Evolutionary conservation across 371 early-diverging fungal genomes (phyloP).

Genomic region (Thermomucor indicae-seudaticae): DNA sequence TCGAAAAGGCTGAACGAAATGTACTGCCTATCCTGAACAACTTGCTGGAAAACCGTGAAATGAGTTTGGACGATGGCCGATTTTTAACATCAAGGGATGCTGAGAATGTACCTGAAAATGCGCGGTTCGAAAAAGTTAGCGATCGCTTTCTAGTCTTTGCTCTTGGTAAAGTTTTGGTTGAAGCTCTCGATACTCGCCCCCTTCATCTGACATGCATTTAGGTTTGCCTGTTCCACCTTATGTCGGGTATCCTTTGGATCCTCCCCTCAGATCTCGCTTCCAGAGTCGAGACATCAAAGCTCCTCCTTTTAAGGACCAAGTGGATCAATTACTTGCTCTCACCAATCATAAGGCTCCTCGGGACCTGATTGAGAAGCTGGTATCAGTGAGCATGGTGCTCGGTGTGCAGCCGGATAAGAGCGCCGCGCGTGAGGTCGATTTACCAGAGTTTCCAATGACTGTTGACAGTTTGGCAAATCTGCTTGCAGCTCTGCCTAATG

Average conservation of each 20-base stretch:
- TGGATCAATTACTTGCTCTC: constrained; percentile 40
- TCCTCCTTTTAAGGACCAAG: constrained; percentile 61
- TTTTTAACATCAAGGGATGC: constrained; percentile 70
- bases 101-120: constrained; percentile 21
- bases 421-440: constrained; percentile 44
- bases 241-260: constrained; percentile 79
- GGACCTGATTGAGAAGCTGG: constrained; percentile 51
- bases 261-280: constrained; percentile 81
- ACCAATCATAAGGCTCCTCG: constrained; percentile 21
- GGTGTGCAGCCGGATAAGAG: constrained; percentile 40
- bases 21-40: constrained; percentile 86
- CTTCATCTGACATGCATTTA: neutral
- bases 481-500: constrained; percentile 43
- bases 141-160: constrained; percentile 77
- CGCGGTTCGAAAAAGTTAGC: constrained; percentile 63
- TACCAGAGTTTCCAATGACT: constrained; percentile 71
- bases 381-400: constrained; percentile 62
- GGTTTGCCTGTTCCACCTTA: constrained; percentile 78
- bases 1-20: constrained; percentile 85
- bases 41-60: constrained; percentile 83
- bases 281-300: constrained; percentile 65
- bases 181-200: neutral
- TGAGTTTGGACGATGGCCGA: constrained; percentile 83
- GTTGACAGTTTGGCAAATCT: constrained; percentile 54
- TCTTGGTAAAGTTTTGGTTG: constrained; percentile 38